Base-by-base conservation (phyloP, 345 rosid species). In the Citropsis articulata region DNA sequence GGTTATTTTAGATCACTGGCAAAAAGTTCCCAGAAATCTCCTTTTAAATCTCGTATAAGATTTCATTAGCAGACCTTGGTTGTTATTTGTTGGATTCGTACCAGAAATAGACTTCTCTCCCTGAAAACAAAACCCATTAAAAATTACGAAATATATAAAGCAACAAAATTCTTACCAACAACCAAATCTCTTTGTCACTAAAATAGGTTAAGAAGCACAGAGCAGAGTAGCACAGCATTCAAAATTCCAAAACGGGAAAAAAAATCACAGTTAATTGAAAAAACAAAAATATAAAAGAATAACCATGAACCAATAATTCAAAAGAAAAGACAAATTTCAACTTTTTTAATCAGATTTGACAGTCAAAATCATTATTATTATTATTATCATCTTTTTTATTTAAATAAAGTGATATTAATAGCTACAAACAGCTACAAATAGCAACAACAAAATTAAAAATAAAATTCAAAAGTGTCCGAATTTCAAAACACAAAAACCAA, bases 261-360 rank as follows among this genome's bases (percentile, higher is more conserved):
- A 69, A 25, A 72, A 35, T 31, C 55, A 82, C 69, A 78, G 82
- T 78, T 33, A 2, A 71, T 28, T 64, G 28, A 27, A 71, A 63
- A 13, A 66, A 53, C 5, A 18, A 18, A 53, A 53, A 18, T 53
- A 53, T 45, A 50, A 63, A 68, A 55, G 7, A 50, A 76, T 27
- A 79, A 71, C 71, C 63, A 70, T 18, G 75, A 59, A 71, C 80
- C 42, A 83, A 82, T 79, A 79, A 79, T 77, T 45, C 22, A 80
- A 80, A 81, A 80, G 79, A 86, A 84, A 87, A 78, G 86, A 86
- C 87, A 85, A 87, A 84, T 66, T 78, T 67, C 64, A 30, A 75
- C 83, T 84, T 86, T 86, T 38, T 56, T 36, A 21, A 77, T 61
- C 76, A 71, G 73, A 71, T 28, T 70, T 78, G 80, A 70, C 80